phyloP scores from a whole-genome alignment of 1,139 yeast genomes.

The Yamadazyma songkhlaensis region DNA sequence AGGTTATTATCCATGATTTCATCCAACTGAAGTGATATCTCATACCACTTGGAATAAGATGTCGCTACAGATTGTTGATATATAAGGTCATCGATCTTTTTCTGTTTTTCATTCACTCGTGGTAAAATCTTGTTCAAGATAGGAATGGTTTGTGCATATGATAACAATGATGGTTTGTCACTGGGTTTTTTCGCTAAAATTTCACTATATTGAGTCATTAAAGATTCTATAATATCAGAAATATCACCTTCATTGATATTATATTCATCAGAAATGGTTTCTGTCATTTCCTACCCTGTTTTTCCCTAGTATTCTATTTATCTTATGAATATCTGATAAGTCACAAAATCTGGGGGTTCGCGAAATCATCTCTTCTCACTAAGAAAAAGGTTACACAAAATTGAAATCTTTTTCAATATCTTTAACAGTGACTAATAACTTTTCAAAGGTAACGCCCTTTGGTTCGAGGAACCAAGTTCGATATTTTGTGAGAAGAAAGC shows the following conservation, averaged over 20 bases:
- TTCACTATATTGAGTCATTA: conserved; percentile 12
- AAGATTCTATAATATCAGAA: conserved; percentile 13
- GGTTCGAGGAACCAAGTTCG: neutral
- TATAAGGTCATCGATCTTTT: conserved; percentile 28
- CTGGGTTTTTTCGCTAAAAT: conserved; percentile 2
- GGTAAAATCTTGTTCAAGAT: conserved; percentile 27
- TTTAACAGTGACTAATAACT: neutral
- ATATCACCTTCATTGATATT: conserved; percentile 7
- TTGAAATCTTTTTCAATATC: conserved; percentile 1
- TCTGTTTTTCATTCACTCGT: conserved; percentile 24
- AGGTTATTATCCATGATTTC: conserved; percentile 55
- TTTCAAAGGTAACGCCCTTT: conserved; percentile 5
- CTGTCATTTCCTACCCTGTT: neutral
- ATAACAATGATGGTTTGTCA: conserved; percentile 7
- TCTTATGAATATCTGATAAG: neutral
- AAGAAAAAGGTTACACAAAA: neutral
- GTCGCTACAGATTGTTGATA: conserved; percentile 57
- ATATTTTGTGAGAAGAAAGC: conserved; percentile 1
- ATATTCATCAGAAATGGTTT: neutral
- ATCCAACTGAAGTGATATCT: conserved; percentile 63
- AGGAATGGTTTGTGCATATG: conserved; percentile 23
- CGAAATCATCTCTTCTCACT: conserved; percentile 2
- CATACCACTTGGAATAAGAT: conserved; percentile 71
- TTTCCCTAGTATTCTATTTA: neutral
- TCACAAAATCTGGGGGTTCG: conserved; percentile 3